Evolutionary conservation across 192 early-diverging fungal species (phyloP), one percentile per base, ranked within the genome.

Genomic region (Dimargaris verticillata): DNA sequence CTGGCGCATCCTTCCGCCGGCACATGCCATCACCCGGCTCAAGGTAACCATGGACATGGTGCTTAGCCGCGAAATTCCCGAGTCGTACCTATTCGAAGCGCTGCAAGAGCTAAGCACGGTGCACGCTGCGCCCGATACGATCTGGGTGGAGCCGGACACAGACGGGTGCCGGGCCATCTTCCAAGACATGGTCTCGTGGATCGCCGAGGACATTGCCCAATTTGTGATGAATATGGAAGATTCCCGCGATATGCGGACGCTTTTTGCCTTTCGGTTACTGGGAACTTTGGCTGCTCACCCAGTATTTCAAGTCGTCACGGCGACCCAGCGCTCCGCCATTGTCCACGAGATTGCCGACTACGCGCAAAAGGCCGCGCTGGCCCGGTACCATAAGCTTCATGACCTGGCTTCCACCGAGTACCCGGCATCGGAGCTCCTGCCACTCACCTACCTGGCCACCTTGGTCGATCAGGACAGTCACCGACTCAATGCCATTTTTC

Each of bases 1-100:
- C 42, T 58, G 55, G 55, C 25, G 55, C 17, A 42, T 58, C 55
- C 55, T 18, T 10, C 55, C 28, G 13, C 55, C 25, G 33, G 42
- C 55, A 17, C 33, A 58, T 29, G 33, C 25, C 26, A 22, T 58
- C 9, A 43, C 33, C 33, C 55, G 38, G 15, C 22, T 58, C 15
- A 24, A 58, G 10, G 29, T 58, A 14, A n/a, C 33, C 29, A 58
- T 20, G 18, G 9, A 14, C 11, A 58, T 58, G 55, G 55, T 44
- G 7, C 33, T 58, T 4, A 15, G 33, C 15, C 55, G 42, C 5
- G 55, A 58, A 18, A 58, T 58, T 28, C 55, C 55, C 55, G 17
- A 58, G 11, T 18, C 15, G 17, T 58, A 58, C 29, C 42, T 58
- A 28, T 29, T 38, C 38, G 42, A 58, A 18, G 55, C 29, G 6